Evolutionary conservation across 352 stramenopile genomes (phyloP).

Genomic region (Vaucheria bursata): DNA sequence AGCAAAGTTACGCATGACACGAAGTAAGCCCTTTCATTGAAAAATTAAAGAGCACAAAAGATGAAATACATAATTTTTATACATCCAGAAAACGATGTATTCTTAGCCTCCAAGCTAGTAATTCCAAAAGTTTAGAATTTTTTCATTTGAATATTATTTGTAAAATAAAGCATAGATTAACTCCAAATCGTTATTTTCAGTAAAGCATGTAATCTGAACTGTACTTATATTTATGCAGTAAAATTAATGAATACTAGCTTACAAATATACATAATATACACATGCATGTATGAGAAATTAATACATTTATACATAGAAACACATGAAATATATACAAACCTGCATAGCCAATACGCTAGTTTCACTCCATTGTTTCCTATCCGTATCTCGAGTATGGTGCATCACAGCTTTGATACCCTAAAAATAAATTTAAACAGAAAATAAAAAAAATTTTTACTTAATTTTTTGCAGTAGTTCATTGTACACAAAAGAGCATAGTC

Average conservation of each 20-base stretch:
- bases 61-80: neutral
- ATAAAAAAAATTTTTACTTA: too few relatives aligned
- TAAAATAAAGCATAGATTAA: neutral
- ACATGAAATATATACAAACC: constrained; percentile 47
- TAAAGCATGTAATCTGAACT: neutral
- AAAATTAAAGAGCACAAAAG: neutral
- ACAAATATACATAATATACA: neutral
- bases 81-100: neutral
- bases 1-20: constrained; percentile 69
- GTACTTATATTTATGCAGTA: neutral
- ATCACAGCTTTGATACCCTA: constrained; percentile 60
- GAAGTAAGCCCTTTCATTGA: constrained; percentile 61
- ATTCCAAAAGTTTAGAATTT: neutral
- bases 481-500: too few relatives aligned
- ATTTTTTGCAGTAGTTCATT: too few relatives aligned
- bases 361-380: constrained; percentile 91
- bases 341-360: constrained; percentile 86
- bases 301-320: neutral
- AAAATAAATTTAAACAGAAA: too few relatives aligned
- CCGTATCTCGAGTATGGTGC: constrained; percentile 88
- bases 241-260: neutral
- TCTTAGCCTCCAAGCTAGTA: neutral
- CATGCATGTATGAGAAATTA: neutral
- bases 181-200: neutral
- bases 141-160: neutral